Conservation (phyloP, 2,329 filamentous ascomycete genomes). For the Penicillium frequentans region DNA sequence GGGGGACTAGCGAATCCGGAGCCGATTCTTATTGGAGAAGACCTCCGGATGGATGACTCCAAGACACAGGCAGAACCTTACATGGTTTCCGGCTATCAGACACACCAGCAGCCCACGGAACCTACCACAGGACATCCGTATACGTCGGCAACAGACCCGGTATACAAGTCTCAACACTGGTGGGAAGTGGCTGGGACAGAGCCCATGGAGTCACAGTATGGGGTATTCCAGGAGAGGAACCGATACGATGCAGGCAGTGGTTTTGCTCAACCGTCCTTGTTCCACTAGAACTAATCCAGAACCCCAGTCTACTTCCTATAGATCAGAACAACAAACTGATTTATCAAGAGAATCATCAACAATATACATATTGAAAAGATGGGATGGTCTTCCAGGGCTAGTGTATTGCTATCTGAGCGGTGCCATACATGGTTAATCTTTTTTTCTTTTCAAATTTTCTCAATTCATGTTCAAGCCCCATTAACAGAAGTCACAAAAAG, state of each 20-base stretch:
- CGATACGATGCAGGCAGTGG: conserved; percentile 19
- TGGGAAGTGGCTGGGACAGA: conserved; percentile 35
- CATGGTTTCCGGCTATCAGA: conserved; percentile 78
- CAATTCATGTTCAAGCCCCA: not conserved
- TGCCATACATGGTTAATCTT: not conserved
- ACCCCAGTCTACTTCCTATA: not conserved
- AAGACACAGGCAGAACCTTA: conserved; percentile 67
- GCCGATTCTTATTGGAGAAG: not conserved
- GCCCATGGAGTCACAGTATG: conserved; percentile 41
- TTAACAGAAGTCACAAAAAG: not conserved
- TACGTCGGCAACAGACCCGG: conserved; percentile 40
- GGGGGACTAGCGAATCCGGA: not conserved
- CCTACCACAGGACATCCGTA: conserved; percentile 35
- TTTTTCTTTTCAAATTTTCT: not conserved
- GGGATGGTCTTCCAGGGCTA: not conserved
- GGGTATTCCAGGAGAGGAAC: conserved; percentile 35
- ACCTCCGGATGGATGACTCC: conserved; percentile 47
- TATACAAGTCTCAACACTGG: conserved; percentile 41
- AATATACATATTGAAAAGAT: not conserved
- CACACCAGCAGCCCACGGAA: conserved; percentile 51
- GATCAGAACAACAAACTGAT: not conserved
- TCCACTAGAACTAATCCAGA: not conserved
- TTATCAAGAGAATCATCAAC: not conserved
- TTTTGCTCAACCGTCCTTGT: conserved; percentile 1
- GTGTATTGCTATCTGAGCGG: not conserved